A percentile compares a stretch with the other conserved stretches of the same genome.
These are phyloP conservation scores for Cairneyella variabilis DNA, from an alignment of 495 filamentous ascomycete species.

Conservation along the genomic window DNA sequence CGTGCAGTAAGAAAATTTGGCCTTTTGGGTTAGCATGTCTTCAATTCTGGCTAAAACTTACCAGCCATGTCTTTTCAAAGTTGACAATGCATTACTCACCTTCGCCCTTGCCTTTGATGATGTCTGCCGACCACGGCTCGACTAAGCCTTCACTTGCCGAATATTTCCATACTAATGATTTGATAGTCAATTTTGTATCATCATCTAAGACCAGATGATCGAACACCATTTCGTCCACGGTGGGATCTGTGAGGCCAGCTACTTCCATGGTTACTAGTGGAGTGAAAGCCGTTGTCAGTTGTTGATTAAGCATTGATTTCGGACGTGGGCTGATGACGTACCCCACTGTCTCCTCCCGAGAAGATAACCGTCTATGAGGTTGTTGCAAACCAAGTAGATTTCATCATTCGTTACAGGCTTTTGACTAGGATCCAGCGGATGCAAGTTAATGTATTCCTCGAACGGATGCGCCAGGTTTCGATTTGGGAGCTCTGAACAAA, in stretches of 20 bases:
- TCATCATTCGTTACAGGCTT: background rate
- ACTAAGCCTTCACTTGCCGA: background rate
- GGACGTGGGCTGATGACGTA: too few species aligned
- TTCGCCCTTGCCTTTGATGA: constrained; percentile 25
- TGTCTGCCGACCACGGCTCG: constrained; percentile 17
- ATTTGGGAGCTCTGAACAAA: background rate
- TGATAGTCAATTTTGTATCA: background rate
- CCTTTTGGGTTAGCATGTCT: too few species aligned
- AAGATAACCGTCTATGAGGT: background rate
- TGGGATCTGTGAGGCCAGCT: background rate
- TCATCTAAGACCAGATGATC: background rate
- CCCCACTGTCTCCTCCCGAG: background rate
- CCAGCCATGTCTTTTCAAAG: too few species aligned
- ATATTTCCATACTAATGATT: constrained; percentile 1
- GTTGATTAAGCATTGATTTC: too few species aligned
- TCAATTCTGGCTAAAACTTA: too few species aligned
- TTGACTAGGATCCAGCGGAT: background rate
- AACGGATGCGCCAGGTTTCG: background rate
- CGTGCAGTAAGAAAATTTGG: constrained; percentile 27
- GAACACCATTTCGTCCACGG: background rate
- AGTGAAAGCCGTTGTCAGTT: too few species aligned
- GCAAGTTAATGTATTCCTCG: background rate
- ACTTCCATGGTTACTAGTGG: background rate
- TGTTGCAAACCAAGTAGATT: background rate
- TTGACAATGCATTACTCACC: too few species aligned